Evolutionary conservation across 1,284 basidiomycete species (phyloP), one percentile per base, ranked within the genome.

Genomic region (Schizophyllum commune): DNA sequence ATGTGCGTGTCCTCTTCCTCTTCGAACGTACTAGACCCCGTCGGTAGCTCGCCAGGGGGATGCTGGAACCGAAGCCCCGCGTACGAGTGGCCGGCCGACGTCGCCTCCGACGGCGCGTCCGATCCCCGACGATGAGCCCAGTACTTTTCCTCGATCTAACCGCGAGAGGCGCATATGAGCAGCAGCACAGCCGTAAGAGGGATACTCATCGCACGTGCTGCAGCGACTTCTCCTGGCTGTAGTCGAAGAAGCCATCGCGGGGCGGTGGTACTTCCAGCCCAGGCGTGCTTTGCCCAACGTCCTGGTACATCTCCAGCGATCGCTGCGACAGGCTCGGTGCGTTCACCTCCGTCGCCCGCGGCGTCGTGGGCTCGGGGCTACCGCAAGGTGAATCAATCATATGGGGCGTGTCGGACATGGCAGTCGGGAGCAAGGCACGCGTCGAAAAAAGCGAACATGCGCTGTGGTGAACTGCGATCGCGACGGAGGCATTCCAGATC

Each of bases 241-340:
- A 91, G 4, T 85, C 85, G 70, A 88, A 91, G 72, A 85, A 91
- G 0, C 85, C 87, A 68, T 89, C 86, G 63, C 81, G 79, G 6
- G 82, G 72, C 66, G 85, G 79, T 1, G 86, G 83, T 32, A 85
- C 83, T 55, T 76, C 68, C n/a, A 88, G 65, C 22, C 62, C 60
- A 63, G 67, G 62, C 5, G 62, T 59, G n/a, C 11, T 58, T 5
- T 53, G 39, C 4, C 17, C 39, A 2, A 13, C 39, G 9, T 17
- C 39, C 9, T 11, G 39, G 13, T 11, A 47, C 39, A 47, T 13
- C 27, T 27, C 27, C 52, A 56, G 57, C 32, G n/a, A 22, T 54
- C 9, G 22, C 56, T 15, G 60, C 58, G 6, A 61, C 51, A 5
- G 58, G 58, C 15, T 17, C 33, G 21, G 53, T 17, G 19, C 39